A percentile compares a stretch with the other conserved stretches of the same genome.
These are phyloP conservation scores for Suhomyces pyralidae DNA, from an alignment of 805 yeast species.

Conservation along the genomic window DNA sequence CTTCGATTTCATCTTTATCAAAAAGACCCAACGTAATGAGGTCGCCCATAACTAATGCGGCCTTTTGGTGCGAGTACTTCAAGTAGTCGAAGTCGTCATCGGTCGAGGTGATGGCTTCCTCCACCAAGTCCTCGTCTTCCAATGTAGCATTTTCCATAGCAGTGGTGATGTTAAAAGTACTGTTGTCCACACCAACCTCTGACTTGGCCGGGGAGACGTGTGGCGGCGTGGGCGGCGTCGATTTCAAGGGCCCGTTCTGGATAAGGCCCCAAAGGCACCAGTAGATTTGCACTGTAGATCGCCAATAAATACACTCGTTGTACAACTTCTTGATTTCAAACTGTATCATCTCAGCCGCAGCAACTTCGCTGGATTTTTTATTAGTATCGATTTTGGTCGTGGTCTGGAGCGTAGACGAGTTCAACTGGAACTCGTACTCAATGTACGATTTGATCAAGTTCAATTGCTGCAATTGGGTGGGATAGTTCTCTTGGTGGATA, in stretches of 20 bases:
- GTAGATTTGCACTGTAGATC: constrained; percentile 70
- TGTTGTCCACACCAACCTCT: constrained; percentile 35
- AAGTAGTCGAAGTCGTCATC: constrained; percentile 77
- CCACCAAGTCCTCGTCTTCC: constrained; percentile 21
- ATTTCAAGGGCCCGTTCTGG: constrained; percentile 54
- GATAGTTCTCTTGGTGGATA: constrained; percentile 58
- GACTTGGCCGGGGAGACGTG: constrained; percentile 13
- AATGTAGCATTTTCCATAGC: constrained; percentile 48
- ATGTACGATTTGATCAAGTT: constrained; percentile 77
- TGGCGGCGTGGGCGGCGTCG: constrained; percentile 10
- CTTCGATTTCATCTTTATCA: constrained; percentile 25
- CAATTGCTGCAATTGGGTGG: constrained; percentile 63
- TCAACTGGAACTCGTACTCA: constrained; percentile 49
- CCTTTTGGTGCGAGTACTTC: constrained; percentile 71
- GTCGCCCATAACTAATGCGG: constrained; percentile 73
- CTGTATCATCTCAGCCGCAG: constrained; percentile 28
- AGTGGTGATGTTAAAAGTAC: constrained; percentile 39
- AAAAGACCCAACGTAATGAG: constrained; percentile 57
- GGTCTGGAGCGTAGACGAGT: constrained; percentile 28
- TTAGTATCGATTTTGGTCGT: not conserved
- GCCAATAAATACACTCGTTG: constrained; percentile 71
- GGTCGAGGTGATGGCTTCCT: constrained; percentile 34
- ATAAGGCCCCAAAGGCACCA: constrained; percentile 95
- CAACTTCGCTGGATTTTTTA: constrained; percentile 10
- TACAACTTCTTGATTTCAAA: constrained; percentile 50